These are phyloP conservation scores for Boletellus sp. DNA, from an alignment of 1,284 basidiomycete species.

Conservation along the genomic window DNA sequence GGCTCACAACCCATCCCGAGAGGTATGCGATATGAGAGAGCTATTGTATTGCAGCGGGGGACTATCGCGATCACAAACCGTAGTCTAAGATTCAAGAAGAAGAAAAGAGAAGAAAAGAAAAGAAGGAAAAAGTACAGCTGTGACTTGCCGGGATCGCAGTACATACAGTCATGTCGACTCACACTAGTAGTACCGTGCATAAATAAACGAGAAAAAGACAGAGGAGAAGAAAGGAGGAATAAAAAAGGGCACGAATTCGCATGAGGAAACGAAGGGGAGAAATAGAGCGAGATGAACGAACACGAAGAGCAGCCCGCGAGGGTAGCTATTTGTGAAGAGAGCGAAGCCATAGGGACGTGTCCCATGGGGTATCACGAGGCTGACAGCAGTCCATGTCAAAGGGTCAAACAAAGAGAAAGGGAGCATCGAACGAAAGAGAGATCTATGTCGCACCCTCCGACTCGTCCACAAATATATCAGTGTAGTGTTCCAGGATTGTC, in stretches of 20 bases:
- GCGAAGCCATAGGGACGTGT: conserved; percentile 10
- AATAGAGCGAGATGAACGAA: neutral
- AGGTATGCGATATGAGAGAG: no score
- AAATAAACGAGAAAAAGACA: conserved; percentile 6
- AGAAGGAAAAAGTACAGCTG: no score
- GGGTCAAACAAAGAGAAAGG: neutral
- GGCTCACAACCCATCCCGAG: no score
- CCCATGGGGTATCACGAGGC: conserved; percentile 21
- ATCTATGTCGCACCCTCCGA: conserved; percentile 34
- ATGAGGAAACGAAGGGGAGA: no score
- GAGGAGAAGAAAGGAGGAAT: neutral
- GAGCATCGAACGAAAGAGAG: neutral
- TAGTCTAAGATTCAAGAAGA: neutral
- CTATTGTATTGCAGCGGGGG: no score
- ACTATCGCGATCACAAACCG: no score
- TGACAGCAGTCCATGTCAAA: conserved; percentile 20
- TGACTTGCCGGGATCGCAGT: no score
- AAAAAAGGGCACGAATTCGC: no score
- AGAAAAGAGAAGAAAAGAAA: conserved; percentile 10
- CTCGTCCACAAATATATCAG: conserved; percentile 80
- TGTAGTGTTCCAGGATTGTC: conserved; percentile 76
- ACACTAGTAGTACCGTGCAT: conserved; percentile 8
- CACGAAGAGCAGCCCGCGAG: no score
- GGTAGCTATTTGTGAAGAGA: conserved; percentile 6
- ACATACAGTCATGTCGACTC: conserved; percentile 18